These are phyloP conservation scores for Coelastrella sp. DNA, from an alignment of 139 green algal genomes.

Conservation along the genomic window DNA sequence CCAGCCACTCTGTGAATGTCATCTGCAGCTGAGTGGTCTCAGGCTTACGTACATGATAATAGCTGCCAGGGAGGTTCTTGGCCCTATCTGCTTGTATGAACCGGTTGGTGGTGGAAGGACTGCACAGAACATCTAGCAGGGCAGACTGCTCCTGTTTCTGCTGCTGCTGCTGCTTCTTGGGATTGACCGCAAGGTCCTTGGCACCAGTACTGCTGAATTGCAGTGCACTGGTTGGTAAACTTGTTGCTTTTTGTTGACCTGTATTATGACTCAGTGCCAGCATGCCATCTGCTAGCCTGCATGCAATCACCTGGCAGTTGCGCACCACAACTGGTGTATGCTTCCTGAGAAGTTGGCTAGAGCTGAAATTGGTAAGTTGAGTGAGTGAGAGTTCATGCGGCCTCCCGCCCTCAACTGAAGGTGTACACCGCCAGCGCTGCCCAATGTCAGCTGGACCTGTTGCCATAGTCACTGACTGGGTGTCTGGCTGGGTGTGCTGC, in stretches of 20 bases:
- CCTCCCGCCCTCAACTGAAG: neutral
- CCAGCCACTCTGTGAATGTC: constrained; percentile 11
- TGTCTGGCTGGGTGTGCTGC: too few species aligned
- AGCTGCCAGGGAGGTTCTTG: constrained; percentile 73
- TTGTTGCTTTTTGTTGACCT: neutral
- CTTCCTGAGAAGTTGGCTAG: neutral
- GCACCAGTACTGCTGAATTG: neutral
- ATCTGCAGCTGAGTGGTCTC: constrained; percentile 43
- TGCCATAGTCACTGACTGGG: too few species aligned
- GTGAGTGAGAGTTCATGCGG: neutral
- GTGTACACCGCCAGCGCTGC: constrained; percentile 34
- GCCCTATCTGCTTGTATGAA: constrained; percentile 64
- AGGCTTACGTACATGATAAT: constrained; percentile 77
- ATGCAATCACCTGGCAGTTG: neutral
- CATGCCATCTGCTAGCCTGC: constrained; percentile 1
- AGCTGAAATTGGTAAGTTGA: neutral
- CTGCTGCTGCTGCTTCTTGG: neutral
- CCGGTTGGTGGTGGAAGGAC: constrained; percentile 48
- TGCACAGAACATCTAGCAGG: constrained; percentile 64
- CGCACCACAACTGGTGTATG: neutral
- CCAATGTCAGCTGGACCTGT: too few species aligned
- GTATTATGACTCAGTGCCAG: neutral
- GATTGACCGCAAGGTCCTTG: neutral
- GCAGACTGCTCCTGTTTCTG: neutral
- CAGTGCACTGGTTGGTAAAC: neutral